Conservation (phyloP, 139 green algal species). For the Micractinium sp. region DNA sequence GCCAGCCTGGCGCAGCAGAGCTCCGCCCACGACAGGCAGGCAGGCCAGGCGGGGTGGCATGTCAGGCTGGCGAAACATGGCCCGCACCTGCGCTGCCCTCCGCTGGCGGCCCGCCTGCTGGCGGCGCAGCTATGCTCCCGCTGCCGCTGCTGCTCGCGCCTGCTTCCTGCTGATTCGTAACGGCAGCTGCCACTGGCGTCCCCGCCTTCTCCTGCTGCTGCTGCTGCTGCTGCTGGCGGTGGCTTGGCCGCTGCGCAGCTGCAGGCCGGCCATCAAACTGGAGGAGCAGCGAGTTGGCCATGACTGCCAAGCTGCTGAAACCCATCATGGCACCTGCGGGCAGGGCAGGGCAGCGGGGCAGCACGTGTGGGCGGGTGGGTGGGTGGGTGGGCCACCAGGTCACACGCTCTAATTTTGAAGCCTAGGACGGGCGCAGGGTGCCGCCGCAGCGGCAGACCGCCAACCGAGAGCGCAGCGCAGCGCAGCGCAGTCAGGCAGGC, state of each 20-base stretch:
- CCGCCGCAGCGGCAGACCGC: too few species aligned
- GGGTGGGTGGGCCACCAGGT: too few species aligned
- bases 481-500: too few species aligned
- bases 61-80: not conserved
- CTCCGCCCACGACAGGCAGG: too few species aligned
- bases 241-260: not conserved
- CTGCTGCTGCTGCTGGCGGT: not conserved
- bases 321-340: slow-evolving; percentile 85
- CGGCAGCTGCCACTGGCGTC: not conserved
- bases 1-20: too few species aligned
- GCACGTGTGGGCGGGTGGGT: too few species aligned
- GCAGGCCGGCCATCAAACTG: slow-evolving; percentile 49
- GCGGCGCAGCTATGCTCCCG: not conserved
- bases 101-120: not conserved
- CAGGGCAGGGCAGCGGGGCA: too few species aligned
- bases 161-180: not conserved
- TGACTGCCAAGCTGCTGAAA: slow-evolving; percentile 79
- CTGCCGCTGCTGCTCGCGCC: not conserved
- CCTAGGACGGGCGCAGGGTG: too few species aligned
- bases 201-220: not conserved
- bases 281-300: slow-evolving; percentile 89
- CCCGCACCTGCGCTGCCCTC: not conserved
- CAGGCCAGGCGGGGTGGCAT: too few species aligned
- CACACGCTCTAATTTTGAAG: too few species aligned
- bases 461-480: too few species aligned